Percentiles rank a stretch among this genome's conserved stretches.
Evolutionary conservation across 768 basidiomycete genomes (phyloP).

Genomic region (Lactarius hengduanensis): DNA sequence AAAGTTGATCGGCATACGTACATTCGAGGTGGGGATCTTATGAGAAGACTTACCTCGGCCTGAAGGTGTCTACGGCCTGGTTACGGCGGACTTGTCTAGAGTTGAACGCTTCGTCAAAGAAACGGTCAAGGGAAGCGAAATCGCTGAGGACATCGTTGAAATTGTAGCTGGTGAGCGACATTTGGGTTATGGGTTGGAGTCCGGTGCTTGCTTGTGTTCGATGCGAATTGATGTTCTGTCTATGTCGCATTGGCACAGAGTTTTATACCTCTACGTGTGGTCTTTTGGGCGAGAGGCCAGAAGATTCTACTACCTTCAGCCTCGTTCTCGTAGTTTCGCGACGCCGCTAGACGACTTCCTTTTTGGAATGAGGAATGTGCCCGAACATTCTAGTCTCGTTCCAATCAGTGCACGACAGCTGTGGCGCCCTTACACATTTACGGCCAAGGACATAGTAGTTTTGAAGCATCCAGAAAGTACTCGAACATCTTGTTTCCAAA

Average conservation of each 20-base stretch:
- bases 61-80: neutral
- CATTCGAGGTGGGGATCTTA: neutral
- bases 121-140: constrained; percentile 8
- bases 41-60: constrained; percentile 8
- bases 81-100: neutral
- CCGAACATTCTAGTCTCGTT: constrained; percentile 1
- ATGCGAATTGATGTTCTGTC: neutral
- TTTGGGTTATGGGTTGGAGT: neutral
- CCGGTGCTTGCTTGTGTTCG: neutral
- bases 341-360: neutral
- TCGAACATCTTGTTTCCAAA: neutral
- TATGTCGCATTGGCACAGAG: neutral
- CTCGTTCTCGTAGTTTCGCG: constrained; percentile 6
- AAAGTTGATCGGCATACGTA: neutral
- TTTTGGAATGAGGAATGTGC: constrained; percentile 1
- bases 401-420: neutral
- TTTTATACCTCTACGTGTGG: constrained; percentile 6
- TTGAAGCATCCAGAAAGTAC: neutral
- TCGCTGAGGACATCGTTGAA: constrained; percentile 1
- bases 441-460: neutral
- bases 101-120: constrained; percentile 9
- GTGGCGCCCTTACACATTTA: neutral
- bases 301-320: neutral
- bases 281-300: neutral
- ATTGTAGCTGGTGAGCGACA: constrained; percentile 7